Percentiles rank a stretch among this genome's conserved stretches.
These are phyloP conservation scores for Solanum medicagineum DNA, from an alignment of 257 asterid species.

Conservation along the genomic window DNA sequence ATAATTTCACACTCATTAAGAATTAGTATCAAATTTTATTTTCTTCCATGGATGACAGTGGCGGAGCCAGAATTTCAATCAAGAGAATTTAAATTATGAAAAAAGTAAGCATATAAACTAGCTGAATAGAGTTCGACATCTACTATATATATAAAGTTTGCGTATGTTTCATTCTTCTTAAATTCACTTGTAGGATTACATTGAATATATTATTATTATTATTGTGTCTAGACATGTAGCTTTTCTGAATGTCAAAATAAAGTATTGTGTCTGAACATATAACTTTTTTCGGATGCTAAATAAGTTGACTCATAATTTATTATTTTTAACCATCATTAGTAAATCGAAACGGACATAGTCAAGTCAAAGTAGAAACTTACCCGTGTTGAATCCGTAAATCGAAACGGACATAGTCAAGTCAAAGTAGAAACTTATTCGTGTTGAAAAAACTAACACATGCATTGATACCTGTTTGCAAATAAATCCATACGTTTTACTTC, in stretches of 20 bases:
- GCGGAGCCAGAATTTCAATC: too few species aligned
- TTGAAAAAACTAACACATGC: background rate
- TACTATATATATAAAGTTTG: too few species aligned
- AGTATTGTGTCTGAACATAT: background rate
- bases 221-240: background rate
- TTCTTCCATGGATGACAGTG: background rate
- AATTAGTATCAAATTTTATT: background rate
- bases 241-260: background rate
- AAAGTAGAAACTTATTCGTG: background rate
- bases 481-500: background rate
- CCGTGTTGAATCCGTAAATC: background rate
- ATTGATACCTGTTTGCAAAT: background rate
- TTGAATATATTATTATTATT: background rate
- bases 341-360: background rate
- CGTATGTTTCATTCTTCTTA: fast-evolving
- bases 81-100: too few species aligned
- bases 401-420: background rate
- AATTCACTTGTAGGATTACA: background rate
- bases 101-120: too few species aligned
- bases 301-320: background rate
- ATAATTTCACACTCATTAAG: background rate
- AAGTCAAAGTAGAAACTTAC: background rate
- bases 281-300: background rate
- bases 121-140: too few species aligned
- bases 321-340: too few species aligned